Evolutionary conservation across 768 basidiomycete genomes (phyloP).

Genomic region (Mycena epipterygia): DNA sequence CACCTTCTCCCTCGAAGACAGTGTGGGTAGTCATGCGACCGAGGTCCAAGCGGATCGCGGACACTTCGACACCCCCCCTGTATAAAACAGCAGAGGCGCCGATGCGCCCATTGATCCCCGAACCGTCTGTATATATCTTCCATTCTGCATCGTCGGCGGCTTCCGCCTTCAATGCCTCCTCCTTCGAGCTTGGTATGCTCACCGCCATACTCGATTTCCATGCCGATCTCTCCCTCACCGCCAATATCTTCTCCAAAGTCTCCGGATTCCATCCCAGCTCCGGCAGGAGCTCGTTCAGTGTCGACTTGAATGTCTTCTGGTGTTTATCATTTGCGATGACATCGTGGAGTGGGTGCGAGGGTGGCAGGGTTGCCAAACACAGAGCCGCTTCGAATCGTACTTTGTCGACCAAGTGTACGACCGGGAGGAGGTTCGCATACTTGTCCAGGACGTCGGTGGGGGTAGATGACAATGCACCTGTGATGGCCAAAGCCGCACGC

Average conservation of each 20-base stretch:
- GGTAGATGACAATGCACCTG: too few species aligned
- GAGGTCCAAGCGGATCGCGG: too few species aligned
- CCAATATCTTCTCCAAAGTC: background rate
- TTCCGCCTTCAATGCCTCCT: background rate
- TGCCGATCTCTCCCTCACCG: background rate
- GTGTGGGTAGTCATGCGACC: too few species aligned
- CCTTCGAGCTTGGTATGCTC: too few species aligned
- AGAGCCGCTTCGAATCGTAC: background rate
- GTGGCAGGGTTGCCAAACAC: background rate
- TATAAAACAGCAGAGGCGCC: too few species aligned
- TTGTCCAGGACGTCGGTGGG: background rate
- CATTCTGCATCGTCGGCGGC: background rate
- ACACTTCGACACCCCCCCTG: too few species aligned
- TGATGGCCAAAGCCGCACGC: too few species aligned
- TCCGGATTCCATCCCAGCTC: background rate
- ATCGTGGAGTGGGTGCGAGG: background rate
- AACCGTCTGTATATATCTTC: background rate
- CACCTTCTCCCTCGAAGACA: too few species aligned
- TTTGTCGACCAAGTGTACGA: background rate
- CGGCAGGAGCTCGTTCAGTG: background rate
- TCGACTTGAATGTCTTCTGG: background rate
- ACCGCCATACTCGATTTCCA: conserved; percentile 9
- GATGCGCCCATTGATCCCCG: background rate
- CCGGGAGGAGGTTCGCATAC: background rate
- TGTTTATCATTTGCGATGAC: background rate